Evolutionary conservation across 2,329 filamentous ascomycete genomes (phyloP).

Genomic region (Calonectria henricotiae): DNA sequence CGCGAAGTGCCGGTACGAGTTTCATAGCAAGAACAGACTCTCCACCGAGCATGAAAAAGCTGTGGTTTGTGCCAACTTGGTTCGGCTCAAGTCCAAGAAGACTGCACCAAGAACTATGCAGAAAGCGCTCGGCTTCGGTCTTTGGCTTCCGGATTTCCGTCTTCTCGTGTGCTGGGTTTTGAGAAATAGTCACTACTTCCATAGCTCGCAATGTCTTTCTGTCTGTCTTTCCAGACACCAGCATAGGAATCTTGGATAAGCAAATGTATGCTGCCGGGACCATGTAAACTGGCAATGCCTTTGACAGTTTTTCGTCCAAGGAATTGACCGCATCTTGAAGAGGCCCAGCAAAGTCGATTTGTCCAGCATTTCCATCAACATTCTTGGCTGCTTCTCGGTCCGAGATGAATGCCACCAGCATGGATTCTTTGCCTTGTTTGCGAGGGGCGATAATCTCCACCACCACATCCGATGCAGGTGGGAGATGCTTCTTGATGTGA

Average conservation of each 20-base stretch:
- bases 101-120: neutral
- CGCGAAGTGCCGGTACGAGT: neutral
- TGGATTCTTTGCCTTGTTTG: neutral
- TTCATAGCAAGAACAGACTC: neutral
- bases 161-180: neutral
- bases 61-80: neutral
- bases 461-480: neutral
- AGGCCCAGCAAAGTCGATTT: neutral
- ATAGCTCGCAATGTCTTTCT: neutral
- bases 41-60: neutral
- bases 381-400: neutral
- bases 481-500: constrained; percentile 4
- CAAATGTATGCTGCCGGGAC: neutral
- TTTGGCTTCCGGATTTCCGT: neutral
- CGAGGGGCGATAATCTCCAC: neutral
- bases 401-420: neutral
- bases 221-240: constrained; percentile 3
- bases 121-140: neutral
- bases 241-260: neutral
- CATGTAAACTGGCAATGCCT: neutral
- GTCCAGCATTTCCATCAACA: neutral
- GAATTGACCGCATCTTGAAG: neutral
- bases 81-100: neutral
- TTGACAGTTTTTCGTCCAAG: neutral
- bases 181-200: neutral